Evolutionary conservation across 768 basidiomycete genomes (phyloP).

Genomic region (Macrolepiota fuliginosa): DNA sequence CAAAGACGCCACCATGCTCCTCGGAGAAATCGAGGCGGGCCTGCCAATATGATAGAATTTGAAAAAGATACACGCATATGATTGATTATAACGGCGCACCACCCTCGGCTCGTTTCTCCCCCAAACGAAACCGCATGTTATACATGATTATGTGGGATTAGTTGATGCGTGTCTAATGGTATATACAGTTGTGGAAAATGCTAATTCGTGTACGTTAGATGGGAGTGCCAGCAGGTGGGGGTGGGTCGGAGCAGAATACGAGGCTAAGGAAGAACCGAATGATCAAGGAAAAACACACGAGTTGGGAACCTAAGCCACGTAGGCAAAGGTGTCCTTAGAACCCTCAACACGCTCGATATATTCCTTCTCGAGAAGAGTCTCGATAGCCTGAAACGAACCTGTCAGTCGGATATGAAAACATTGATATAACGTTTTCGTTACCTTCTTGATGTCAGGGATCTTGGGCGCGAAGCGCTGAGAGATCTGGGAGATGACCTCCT

Average conservation of each 20-base stretch:
- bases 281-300: constrained; percentile 6
- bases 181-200: constrained; percentile 12
- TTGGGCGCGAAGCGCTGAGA: constrained; percentile 87
- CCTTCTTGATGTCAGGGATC: constrained; percentile 97
- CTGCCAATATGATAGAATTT: constrained; percentile 34
- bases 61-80: not conserved
- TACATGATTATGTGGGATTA: constrained; percentile 15
- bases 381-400: constrained; percentile 63
- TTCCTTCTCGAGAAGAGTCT: constrained; percentile 91
- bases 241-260: not conserved
- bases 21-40: constrained; percentile 85
- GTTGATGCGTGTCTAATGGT: constrained; percentile 13
- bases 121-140: constrained; percentile 1
- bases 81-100: not conserved
- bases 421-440: constrained; percentile 21
- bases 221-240: constrained; percentile 2
- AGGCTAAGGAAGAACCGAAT: constrained; percentile 3
- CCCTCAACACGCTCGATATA: constrained; percentile 95
- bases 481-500: constrained; percentile 89
- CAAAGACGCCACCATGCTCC: constrained; percentile 89
- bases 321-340: constrained; percentile 85
- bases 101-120: not conserved
- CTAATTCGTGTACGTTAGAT: constrained; percentile 9
- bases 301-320: constrained; percentile 52
- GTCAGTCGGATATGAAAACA: constrained; percentile 12